Base-by-base conservation (phyloP, 176 grass and related monocot genomes). In the Ampelocalamus luodianensis region DNA sequence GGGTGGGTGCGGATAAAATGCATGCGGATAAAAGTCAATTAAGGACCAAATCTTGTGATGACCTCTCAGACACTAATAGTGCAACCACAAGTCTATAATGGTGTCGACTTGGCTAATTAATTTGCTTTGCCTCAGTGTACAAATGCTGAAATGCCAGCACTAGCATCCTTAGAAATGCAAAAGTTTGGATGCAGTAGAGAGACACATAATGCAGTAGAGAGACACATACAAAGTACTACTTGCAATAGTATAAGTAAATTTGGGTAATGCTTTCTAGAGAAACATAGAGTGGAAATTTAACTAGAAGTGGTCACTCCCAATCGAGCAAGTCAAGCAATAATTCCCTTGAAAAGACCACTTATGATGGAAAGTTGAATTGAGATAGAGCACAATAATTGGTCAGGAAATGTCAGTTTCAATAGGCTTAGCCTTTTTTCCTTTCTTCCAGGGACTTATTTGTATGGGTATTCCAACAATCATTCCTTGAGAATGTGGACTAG, bases 301-400 rank as follows among this genome's bases (percentile, higher is more conserved):
- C 32, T 15, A 55, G 45, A 80, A 22, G 58, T 26, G 38, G 60
- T 26, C 16, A 54, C 65, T 64, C 45, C 45, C 81, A 46, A 44
- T 83, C 36, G 13, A 65, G 34, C 55, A 79, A 67, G 58, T 58
- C 34, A 32, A 38, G 37, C 58, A 79, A 88, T 83, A 79, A 83
- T 83, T 42, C 67, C 65, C 45, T 32, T 79, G 80, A 79, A 84
- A 84, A 79, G 81, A 84, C 46, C 82, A 46, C 14, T 7, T 72
- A 72, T 73, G 75, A 84, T 48, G 67, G 34, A 24, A 56, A 55
- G 68, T 84, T 83, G 67, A 76, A 65, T 65, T 84, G 75, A 40
- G 70, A 68, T 56, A 65, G 20, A 65, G 40, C 24, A 79, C 76
- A 89, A 89, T 89, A 89, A 89, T 89, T 89, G 81, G 46, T 51